These are phyloP conservation scores for Aspergillus avenaceus DNA, from an alignment of 495 filamentous ascomycete genomes.

Conservation along the genomic window DNA sequence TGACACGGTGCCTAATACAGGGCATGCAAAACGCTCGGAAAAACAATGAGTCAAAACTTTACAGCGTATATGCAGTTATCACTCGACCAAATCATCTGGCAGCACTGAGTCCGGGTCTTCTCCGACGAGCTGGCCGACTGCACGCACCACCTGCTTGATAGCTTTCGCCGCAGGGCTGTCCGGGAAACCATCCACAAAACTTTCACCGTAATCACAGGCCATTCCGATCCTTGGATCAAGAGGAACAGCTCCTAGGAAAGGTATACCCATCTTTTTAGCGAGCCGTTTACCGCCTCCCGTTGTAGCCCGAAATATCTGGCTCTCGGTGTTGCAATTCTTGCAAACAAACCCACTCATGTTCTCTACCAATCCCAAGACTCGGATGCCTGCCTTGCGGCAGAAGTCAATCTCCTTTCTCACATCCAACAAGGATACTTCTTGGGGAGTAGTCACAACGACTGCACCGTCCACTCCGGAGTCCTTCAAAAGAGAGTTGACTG, in stretches of 20 bases:
- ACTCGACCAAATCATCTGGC: constrained; percentile 31
- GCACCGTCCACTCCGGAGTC: constrained; percentile 89
- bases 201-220: constrained; percentile 95
- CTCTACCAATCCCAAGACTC: constrained; percentile 84
- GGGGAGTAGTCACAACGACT: constrained; percentile 88
- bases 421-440: constrained; percentile 89
- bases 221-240: constrained; percentile 92
- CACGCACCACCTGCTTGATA: constrained; percentile 69
- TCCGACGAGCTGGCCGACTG: constrained; percentile 62
- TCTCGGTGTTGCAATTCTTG: constrained; percentile 75
- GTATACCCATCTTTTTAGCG: constrained; percentile 79
- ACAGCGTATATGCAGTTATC: constrained; percentile 15
- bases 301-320: constrained; percentile 84
- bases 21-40: constrained; percentile 2
- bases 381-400: constrained; percentile 89
- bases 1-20: no score
- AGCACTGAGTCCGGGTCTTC: constrained; percentile 42
- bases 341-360: constrained; percentile 98
- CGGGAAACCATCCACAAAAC: constrained; percentile 89
- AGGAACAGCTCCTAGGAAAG: constrained; percentile 87
- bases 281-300: constrained; percentile 81
- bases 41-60: background rate
- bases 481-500: constrained; percentile 82
- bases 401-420: constrained; percentile 97
- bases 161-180: constrained; percentile 85